Evolutionary conservation across 2,329 filamentous ascomycete species (phyloP).

Genomic region (Fonsecaea pugnacius): DNA sequence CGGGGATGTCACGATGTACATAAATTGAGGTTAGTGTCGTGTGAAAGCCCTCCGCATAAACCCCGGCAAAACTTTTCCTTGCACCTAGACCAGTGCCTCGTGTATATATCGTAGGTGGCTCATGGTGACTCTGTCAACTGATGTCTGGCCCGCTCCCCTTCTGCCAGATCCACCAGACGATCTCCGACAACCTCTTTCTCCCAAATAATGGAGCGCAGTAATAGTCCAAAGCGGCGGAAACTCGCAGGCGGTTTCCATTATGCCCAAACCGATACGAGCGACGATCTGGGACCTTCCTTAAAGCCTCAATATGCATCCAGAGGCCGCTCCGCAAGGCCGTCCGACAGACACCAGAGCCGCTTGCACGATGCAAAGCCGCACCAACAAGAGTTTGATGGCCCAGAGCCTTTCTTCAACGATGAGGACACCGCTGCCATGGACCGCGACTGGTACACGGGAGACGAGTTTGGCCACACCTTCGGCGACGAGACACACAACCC

Average conservation of each 20-base stretch:
- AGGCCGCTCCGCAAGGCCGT: conserved; percentile 43
- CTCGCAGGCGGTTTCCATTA: conserved; percentile 67
- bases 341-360: conserved; percentile 37
- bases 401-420: conserved; percentile 64
- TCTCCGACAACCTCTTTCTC: not conserved
- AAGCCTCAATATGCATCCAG: conserved; percentile 47
- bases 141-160: not conserved
- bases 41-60: conserved; percentile 25
- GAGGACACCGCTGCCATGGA: conserved; percentile 78
- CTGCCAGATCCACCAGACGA: not conserved
- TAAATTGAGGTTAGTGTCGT: not conserved
- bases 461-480: conserved; percentile 82
- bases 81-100: not conserved
- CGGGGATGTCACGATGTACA: not conserved
- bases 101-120: not conserved
- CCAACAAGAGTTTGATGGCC: conserved; percentile 64
- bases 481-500: conserved; percentile 93
- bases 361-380: conserved; percentile 42
- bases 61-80: conserved; percentile 32
- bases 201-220: conserved; percentile 46
- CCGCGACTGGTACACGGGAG: conserved; percentile 89
- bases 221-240: conserved; percentile 68
- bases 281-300: conserved; percentile 47
- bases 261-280: conserved; percentile 48
- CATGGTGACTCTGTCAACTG: not conserved